These are phyloP conservation scores for Aspergillus unguis DNA, from an alignment of 2,329 filamentous ascomycete genomes.

Conservation along the genomic window DNA sequence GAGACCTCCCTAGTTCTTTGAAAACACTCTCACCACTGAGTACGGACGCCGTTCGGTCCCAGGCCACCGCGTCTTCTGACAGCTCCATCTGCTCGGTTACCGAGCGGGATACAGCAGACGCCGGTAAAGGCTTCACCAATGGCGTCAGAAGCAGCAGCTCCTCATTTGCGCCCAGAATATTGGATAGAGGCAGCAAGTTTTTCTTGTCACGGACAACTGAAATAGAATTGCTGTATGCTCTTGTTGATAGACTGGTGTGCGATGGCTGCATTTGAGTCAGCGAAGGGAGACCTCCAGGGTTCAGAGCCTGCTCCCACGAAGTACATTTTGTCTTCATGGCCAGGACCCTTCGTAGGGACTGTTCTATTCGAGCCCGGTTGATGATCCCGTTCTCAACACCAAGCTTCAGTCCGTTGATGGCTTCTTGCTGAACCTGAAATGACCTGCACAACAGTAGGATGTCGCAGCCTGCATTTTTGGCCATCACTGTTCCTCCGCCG, in stretches of 20 bases:
- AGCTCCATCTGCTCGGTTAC: conserved; percentile 49
- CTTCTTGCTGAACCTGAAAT: conserved; percentile 84
- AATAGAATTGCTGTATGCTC: conserved; percentile 88
- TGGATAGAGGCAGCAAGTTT: conserved; percentile 75
- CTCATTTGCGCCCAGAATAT: conserved; percentile 76
- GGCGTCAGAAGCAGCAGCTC: conserved; percentile 87
- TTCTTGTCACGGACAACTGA: conserved; percentile 90
- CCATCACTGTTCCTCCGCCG: conserved; percentile 94
- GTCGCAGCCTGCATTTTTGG: conserved; percentile 93
- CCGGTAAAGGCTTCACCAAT: conserved; percentile 85
- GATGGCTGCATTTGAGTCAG: conserved; percentile 77
- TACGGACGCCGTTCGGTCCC: conserved; percentile 60
- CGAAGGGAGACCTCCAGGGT: conserved; percentile 73
- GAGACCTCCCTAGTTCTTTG: conserved; percentile 76
- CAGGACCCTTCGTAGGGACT: conserved; percentile 75
- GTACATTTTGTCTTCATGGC: conserved; percentile 80
- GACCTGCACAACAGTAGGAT: conserved; percentile 83
- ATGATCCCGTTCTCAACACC: conserved; percentile 90
- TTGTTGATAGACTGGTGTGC: conserved; percentile 76
- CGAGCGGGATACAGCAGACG: conserved; percentile 75
- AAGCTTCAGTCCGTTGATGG: conserved; percentile 82
- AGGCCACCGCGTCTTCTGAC: conserved; percentile 54
- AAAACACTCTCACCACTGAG: conserved; percentile 95
- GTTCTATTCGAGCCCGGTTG: conserved; percentile 71
- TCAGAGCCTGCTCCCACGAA: conserved; percentile 86